A percentile compares a stretch with the other conserved stretches of the same genome.
phyloP scores from a whole-genome alignment of 805 yeast species.

The Spathaspora arborariae region DNA sequence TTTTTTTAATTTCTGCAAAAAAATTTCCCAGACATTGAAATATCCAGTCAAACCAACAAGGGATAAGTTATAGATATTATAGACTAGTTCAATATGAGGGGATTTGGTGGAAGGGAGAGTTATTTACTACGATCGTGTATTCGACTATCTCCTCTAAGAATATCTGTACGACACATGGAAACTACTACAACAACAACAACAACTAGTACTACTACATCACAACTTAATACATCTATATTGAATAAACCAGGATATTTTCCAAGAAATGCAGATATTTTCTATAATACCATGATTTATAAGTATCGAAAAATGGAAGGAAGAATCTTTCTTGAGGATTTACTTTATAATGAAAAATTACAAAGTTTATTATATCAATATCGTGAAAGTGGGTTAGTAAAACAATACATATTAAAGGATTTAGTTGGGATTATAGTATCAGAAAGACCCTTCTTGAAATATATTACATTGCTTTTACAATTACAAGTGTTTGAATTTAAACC shows the following conservation, averaged over 20 bases:
- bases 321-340: not conserved
- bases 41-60: not conserved
- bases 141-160: not conserved
- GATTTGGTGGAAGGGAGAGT: not conserved
- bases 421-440: not conserved
- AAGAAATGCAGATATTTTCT: not conserved
- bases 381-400: not conserved
- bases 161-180: not conserved
- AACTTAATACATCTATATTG: not conserved
- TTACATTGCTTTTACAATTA: not conserved
- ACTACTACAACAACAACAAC: not conserved
- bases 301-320: not conserved
- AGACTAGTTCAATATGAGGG: not conserved
- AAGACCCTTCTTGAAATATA: not conserved
- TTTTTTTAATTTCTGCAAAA: not conserved
- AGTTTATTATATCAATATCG: not conserved
- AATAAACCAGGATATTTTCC: not conserved
- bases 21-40: not conserved
- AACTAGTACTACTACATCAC: not conserved
- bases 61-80: not conserved
- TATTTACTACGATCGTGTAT: not conserved
- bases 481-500: not conserved
- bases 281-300: not conserved
- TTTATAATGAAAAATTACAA: not conserved
- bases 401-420: not conserved